Base-by-base conservation (phyloP, 305 asterid genomes). In the Solanum hybrid region DNA sequence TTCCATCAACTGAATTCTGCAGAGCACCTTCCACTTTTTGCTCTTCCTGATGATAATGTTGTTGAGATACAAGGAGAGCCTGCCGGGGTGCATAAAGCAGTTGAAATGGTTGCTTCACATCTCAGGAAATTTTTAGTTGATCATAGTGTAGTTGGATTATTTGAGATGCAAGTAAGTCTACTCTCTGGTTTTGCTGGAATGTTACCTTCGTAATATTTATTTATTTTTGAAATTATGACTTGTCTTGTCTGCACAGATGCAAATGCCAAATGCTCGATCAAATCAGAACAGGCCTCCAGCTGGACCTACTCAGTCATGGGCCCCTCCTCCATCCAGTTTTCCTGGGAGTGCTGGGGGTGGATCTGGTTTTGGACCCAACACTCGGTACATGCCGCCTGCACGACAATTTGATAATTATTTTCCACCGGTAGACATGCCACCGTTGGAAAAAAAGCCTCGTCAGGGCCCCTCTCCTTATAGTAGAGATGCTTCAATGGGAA, bases 11-110 rank as follows among this genome's bases (percentile, higher is more conserved):
- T 84, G 87, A 38, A 84, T 66, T 90, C 71, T 88, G 93, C 96
- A 96, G 99, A 95, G 91, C 92, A 94, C 93, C 92, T 96, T 90
- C 99, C 99, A 17, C 82, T 91, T 37, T 93, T 94, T 92, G 99
- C 98, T 85, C 91, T 96, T 88, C 93, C 96, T 24, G 98, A 96
- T 88, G 99, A 96, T 89, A 95, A 95, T 90, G 93, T 96, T 90
- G 98, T 96, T 90, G 99, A 95, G 96, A 93, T 96, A 91, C 96
- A 94, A 90, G 99, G 99, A 91, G 97, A 94, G 82, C 95, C 98
- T 38, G 90, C 94, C n/a, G 94, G 95, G 36, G 89, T 93, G 92
- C 95, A 94, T 34, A 95, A 93, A 93, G 99, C 98, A n/a, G 93
- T 95, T 91, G 99, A 95, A 92, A 88, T 94, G 90, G 92, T 96